These are phyloP conservation scores for Populus alba DNA, from an alignment of 345 rosid species.

Conservation along the genomic window DNA sequence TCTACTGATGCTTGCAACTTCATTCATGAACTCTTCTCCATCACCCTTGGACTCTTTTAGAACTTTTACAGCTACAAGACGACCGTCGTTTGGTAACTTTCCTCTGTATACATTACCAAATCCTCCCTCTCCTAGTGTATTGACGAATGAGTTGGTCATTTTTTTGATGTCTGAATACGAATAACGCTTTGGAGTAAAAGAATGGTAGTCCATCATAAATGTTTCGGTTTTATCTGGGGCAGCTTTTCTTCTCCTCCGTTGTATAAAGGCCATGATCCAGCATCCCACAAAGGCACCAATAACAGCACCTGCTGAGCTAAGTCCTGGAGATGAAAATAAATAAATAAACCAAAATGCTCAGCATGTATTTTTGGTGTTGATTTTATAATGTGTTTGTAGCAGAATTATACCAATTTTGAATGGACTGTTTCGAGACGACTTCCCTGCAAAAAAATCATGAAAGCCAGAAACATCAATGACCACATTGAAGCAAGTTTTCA, in stretches of 20 bases:
- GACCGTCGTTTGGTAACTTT: conserved; percentile 38
- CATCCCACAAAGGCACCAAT: neutral
- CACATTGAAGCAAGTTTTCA: no score
- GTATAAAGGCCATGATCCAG: no score
- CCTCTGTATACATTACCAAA: conserved; percentile 39
- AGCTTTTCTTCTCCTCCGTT: no score
- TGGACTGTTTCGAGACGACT: neutral
- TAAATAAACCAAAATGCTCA: neutral
- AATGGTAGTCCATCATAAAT: neutral
- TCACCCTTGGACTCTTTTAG: conserved; percentile 12
- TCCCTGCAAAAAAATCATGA: conserved; percentile 25
- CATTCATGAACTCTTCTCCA: conserved; percentile 43
- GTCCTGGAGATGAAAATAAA: conserved; percentile 30
- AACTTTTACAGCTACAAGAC: conserved; percentile 31
- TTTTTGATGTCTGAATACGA: conserved; percentile 10
- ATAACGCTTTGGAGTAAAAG: conserved; percentile 7
- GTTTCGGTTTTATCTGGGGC: neutral
- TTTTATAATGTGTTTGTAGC: neutral
- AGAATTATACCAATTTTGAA: conserved; percentile 27
- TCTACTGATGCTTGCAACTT: conserved; percentile 35
- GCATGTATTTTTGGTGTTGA: neutral
- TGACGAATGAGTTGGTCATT: conserved; percentile 25
- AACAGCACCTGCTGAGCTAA: conserved; percentile 31
- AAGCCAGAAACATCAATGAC: neutral
- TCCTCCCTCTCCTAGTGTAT: conserved; percentile 42